Evolutionary conservation across 2,329 filamentous ascomycete species (phyloP).

Genomic region (Sarocladiaceae sp.): DNA sequence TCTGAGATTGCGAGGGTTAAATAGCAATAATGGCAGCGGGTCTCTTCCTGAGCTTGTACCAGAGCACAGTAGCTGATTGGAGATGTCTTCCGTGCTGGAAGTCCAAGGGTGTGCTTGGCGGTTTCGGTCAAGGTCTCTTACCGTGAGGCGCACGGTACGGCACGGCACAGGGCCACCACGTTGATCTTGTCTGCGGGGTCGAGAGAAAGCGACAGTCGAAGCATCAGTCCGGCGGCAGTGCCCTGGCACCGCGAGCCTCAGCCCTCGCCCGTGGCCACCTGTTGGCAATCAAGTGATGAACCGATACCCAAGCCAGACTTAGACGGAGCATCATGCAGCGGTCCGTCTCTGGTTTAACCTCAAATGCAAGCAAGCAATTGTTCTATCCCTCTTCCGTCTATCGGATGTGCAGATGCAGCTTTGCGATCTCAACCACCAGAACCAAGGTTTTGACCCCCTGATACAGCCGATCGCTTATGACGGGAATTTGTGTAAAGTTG

Average conservation of each 20-base stretch:
- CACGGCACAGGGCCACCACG: constrained; percentile 5
- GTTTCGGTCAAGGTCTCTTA: not conserved
- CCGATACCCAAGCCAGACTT: too few species aligned
- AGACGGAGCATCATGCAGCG: not conserved
- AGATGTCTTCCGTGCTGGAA: not conserved
- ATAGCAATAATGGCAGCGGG: too few species aligned
- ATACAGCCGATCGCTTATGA: too few species aligned
- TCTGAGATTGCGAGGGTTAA: too few species aligned
- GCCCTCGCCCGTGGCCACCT: too few species aligned
- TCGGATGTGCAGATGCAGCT: not conserved
- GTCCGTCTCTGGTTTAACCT: not conserved
- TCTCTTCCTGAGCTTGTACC: not conserved
- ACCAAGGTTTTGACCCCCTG: not conserved
- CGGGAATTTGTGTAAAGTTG: too few species aligned
- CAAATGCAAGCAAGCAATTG: not conserved
- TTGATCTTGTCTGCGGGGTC: not conserved
- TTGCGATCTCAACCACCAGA: not conserved
- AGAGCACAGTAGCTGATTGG: too few species aligned
- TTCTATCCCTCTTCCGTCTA: not conserved
- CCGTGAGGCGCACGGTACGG: not conserved
- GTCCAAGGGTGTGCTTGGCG: not conserved
- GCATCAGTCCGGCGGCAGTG: too few species aligned
- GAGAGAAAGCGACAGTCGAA: not conserved
- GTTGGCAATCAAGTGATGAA: not conserved
- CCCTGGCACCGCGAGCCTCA: too few species aligned